phyloP scores from a whole-genome alignment of 805 yeast species.

The Tetrapisispora pingtungensis region DNA sequence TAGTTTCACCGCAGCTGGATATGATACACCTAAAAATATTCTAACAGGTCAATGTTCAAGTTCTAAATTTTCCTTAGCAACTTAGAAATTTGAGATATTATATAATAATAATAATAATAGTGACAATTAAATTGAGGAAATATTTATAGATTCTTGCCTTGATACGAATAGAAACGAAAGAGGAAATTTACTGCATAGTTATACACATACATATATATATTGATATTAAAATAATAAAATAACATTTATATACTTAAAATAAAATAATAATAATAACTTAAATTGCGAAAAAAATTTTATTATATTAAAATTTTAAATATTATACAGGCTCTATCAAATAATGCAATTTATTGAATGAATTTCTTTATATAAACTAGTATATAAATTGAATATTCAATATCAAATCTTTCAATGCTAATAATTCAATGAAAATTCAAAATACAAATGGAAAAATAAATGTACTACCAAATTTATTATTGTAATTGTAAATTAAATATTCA shows the following conservation, averaged over 20 bases:
- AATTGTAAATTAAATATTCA: neutral
- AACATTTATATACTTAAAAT: neutral
- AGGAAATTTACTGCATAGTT: neutral
- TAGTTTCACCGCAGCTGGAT: conserved; percentile 68
- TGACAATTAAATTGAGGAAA: neutral
- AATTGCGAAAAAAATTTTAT: neutral
- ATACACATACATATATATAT: neutral
- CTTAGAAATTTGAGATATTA: neutral
- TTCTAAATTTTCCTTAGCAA: conserved; percentile 1
- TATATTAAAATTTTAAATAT: neutral
- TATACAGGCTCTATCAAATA: neutral
- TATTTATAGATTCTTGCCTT: neutral
- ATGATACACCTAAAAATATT: conserved; percentile 52
- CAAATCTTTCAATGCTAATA: no score
- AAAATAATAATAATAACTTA: neutral
- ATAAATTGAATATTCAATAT: no score
- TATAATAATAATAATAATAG: no score
- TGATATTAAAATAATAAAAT: neutral
- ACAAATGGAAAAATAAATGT: neutral
- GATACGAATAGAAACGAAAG: no score
- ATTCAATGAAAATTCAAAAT: neutral
- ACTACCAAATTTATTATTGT: neutral
- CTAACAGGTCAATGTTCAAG: conserved; percentile 41
- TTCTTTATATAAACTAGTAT: no score
- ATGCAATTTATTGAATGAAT: neutral